Base-by-base conservation (phyloP, 495 filamentous ascomycete genomes). In the Podospora tetraspora region DNA sequence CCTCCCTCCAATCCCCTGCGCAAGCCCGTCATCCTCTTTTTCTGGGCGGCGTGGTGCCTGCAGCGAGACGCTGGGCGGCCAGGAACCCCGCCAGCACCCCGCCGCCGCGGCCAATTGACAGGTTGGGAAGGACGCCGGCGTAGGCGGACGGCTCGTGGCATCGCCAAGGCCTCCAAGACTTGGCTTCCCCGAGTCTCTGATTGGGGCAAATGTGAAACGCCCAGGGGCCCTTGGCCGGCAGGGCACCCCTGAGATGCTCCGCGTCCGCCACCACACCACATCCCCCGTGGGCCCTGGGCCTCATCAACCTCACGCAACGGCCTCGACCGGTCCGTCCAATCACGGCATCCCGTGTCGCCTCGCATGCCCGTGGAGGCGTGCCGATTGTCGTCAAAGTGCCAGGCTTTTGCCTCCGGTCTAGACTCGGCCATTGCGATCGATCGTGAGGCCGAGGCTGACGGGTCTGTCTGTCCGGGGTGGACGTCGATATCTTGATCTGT, bases 201-300 rank as follows among this genome's bases (percentile, higher is more conserved):
- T 62, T 62, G 61, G 56, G 63, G 24, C 30, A 59, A 21, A 61
- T 66, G 32, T 66, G 65, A 66, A 66, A 66, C 65, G 57, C 30
- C 25, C 64, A 66, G 64, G 64, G 64, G 64, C 16, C 43, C 43
- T 52, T 52, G 43, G 43, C 16, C 61, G 27, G 23, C 61, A 62
- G 27, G 61, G 62, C 12, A 37, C 30, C 34, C 34, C 62, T 52
- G 22, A 56, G 59, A n/a, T 60, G 13, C 59, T 60, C 62, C 30
- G 61, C n/a, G 30, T 32, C 30, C 32, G 61, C 29, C 23, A 61
- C 29, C 59, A 13, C 59, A 61, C 61, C 61, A 30, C 60, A 29
- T 23, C 12, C 59, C 24, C n/a, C 29, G 25, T n/a, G n/a, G n/a
- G n/a, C n/a, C n/a, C n/a, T 32, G 59, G 13, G 61, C 57, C 58